Percentiles rank a stretch among this genome's conserved stretches.
phyloP scores from a whole-genome alignment of 495 filamentous ascomycete species.

The Podospora pseudoanserina region DNA sequence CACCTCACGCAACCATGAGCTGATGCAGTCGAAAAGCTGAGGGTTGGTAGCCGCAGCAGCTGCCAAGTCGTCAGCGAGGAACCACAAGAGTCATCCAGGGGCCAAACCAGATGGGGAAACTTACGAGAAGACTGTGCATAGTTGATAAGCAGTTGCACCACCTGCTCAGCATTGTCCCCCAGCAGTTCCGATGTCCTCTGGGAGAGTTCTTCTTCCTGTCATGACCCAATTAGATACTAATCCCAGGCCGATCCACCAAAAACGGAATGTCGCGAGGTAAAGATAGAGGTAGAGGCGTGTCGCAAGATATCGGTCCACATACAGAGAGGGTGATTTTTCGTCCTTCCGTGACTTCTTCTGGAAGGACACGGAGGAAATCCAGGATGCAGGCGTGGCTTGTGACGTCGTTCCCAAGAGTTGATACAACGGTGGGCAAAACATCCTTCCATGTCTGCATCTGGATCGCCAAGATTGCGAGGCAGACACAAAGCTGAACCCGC shows the following conservation, averaged over 20 bases:
- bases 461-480: constrained; percentile 86
- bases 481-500: constrained; percentile 90
- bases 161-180: constrained; percentile 81
- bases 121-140: constrained; percentile 88
- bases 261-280: constrained; percentile 29
- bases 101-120: constrained; percentile 24
- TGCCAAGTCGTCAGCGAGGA: constrained; percentile 22
- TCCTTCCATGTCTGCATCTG: constrained; percentile 97
- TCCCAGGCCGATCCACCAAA: constrained; percentile 43
- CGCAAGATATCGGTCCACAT: constrained; percentile 63
- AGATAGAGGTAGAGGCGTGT: constrained; percentile 40
- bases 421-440: constrained; percentile 76
- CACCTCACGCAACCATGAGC: constrained; percentile 92
- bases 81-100: not conserved
- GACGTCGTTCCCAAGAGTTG: constrained; percentile 69
- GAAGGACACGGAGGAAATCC: constrained; percentile 92
- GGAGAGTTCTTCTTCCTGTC: constrained; percentile 87
- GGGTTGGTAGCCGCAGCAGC: constrained; percentile 76
- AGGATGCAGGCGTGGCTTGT: constrained; percentile 78
- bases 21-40: constrained; percentile 88
- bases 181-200: constrained; percentile 80
- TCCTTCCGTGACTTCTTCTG: constrained; percentile 98
- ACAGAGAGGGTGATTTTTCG: constrained; percentile 98
- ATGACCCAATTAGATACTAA: constrained; percentile 51
- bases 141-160: constrained; percentile 77